phyloP scores from a whole-genome alignment of 257 asterid species.

The Solanum neorickii region DNA sequence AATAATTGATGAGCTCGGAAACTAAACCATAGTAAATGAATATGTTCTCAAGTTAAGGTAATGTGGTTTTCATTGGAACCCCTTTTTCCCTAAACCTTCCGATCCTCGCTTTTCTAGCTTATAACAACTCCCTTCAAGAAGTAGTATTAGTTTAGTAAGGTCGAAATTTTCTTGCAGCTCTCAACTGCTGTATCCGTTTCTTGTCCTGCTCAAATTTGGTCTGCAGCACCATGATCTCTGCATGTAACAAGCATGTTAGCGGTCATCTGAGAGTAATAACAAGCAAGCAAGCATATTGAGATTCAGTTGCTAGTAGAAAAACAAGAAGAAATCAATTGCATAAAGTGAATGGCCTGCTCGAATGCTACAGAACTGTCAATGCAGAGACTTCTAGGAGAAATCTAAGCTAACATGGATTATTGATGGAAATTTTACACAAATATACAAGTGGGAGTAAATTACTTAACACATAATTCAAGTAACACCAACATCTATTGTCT shows the following conservation, averaged over 20 bases:
- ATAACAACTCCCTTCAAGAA: neutral
- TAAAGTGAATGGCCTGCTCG: neutral
- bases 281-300: neutral
- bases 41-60: neutral
- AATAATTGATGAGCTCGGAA: neutral
- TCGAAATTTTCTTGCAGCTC: slow-evolving; percentile 79
- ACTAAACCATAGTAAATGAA: neutral
- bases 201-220: slow-evolving; percentile 93
- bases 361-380: neutral
- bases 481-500: neutral
- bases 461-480: neutral
- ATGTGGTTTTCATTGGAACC: neutral
- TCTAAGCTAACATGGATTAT: neutral
- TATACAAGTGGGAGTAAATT: neutral
- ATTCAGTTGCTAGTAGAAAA: neutral
- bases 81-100: neutral
- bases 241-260: neutral
- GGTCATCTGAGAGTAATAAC: neutral
- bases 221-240: slow-evolving; percentile 84
- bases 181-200: slow-evolving; percentile 74
- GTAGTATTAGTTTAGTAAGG: slow-evolving; percentile 30
- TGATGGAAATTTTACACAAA: neutral
- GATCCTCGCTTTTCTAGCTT: neutral
- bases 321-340: neutral
- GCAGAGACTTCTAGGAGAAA: neutral